Percentiles rank a stretch among this genome's conserved stretches.
These are phyloP conservation scores for Bocquillonia castaneifolia DNA, from an alignment of 441 rosid species.

Conservation along the genomic window DNA sequence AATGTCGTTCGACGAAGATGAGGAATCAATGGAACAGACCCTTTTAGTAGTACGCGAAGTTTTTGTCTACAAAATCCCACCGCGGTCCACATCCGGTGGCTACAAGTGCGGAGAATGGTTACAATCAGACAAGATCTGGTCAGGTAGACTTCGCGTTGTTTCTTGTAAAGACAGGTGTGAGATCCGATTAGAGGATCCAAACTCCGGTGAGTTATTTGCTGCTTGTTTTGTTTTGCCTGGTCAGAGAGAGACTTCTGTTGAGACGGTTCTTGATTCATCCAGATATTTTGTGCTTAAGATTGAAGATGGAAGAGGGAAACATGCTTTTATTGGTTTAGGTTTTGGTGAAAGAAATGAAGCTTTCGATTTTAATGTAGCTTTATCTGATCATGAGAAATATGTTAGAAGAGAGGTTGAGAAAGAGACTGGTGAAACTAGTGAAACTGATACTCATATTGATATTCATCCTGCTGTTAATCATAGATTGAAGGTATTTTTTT, in stretches of 20 bases:
- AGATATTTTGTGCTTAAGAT: conserved; percentile 89
- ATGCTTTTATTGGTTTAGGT: conserved; percentile 89
- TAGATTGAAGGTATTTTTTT: conserved; percentile 62
- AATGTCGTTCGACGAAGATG: conserved; percentile 86
- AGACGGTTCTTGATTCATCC: conserved; percentile 91
- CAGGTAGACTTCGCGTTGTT: conserved; percentile 92
- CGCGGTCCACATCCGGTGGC: conserved; percentile 92
- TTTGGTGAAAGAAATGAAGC: conserved; percentile 93
- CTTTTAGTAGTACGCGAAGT: conserved; percentile 95
- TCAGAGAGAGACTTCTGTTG: conserved; percentile 82
- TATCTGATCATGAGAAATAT: conserved; percentile 93
- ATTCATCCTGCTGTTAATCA: conserved; percentile 97
- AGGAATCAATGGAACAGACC: conserved; percentile 85
- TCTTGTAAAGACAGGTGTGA: conserved; percentile 93
- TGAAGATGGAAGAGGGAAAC: conserved; percentile 89
- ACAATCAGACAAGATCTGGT: conserved; percentile 98
- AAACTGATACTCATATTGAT: conserved; percentile 62
- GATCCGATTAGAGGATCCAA: conserved; percentile 96
- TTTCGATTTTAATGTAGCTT: conserved; percentile 97
- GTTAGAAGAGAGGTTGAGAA: conserved; percentile 76
- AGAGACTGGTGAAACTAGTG: conserved; percentile 60
- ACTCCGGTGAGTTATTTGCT: conserved; percentile 82
- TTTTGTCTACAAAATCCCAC: conserved; percentile 83
- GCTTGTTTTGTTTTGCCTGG: conserved; percentile 86
- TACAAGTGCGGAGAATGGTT: conserved; percentile 99